Conservation (phyloP, 2,329 filamentous ascomycete genomes). For the Alternaria brassicae region DNA sequence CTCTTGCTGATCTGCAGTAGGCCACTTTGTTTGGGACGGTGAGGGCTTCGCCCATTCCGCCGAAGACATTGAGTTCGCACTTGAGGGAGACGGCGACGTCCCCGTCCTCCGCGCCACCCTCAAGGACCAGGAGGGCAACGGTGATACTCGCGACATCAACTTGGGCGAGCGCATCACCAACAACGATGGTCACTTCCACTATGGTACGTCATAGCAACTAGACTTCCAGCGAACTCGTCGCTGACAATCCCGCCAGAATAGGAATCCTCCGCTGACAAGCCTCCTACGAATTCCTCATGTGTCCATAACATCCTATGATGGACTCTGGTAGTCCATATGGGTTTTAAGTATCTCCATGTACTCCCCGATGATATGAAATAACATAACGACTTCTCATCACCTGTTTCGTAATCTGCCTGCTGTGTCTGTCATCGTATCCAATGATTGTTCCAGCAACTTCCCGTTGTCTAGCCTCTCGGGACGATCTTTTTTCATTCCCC, state of each 20-base stretch:
- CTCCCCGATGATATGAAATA: not conserved
- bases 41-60: conserved; percentile 58
- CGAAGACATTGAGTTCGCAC: conserved; percentile 55
- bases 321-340: not conserved
- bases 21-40: conserved; percentile 57
- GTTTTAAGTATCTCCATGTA: not conserved
- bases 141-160: conserved; percentile 59
- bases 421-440: not conserved
- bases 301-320: not conserved
- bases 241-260: conserved; percentile 3
- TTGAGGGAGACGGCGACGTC: conserved; percentile 60
- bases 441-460: not conserved
- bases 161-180: conserved; percentile 64
- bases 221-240: not conserved
- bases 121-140: conserved; percentile 53
- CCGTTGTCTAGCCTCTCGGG: no score
- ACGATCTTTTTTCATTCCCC: not conserved
- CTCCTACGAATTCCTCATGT: not conserved
- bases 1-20: conserved; percentile 27
- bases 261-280: not conserved
- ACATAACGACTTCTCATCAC: not conserved
- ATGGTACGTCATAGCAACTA: conserved; percentile 14
- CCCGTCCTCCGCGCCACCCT: conserved; percentile 63
- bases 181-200: conserved; percentile 53
- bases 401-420: not conserved